Evolutionary conservation across 768 basidiomycete genomes (phyloP), one percentile per base, ranked within the genome.

Genomic region (Clathrus columnatus): DNA sequence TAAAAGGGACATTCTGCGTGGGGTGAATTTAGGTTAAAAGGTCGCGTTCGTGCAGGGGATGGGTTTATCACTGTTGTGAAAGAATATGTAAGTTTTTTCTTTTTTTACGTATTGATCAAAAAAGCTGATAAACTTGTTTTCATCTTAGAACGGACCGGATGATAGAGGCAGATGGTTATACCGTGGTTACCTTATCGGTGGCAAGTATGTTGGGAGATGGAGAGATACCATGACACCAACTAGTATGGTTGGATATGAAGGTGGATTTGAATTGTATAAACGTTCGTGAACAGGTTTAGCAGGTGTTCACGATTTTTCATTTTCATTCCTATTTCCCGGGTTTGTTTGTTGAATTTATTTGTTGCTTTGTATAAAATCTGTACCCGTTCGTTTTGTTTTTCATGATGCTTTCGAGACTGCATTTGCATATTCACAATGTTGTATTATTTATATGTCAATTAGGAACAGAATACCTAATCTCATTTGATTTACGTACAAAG

Each of bases 1-100:
- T 14, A n/a, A 18, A 56, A 91, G 87, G 90, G 91, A 4, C 91
- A 93, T 69, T 93, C 91, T 7, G 83, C 89, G 14, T 94, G 91
- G 91, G 91, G 91, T 21, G 83, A 88, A 60, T 94, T 92, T 69
- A 83, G 76, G 56, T 67, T 94, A 23, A 70, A 84, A 3, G 91
- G 91, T 32, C 79, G 91, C 17, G 77, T 94, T n/a, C 73, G 91
- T 54, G 79, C 84, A 16, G 81, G 78, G 62, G 91, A 93, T 65
- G 91, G 91, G 7, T 80, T 90, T 60, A 75, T 93, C 50, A 87
- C 80, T 59, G 65, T 93, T 7, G 80, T 78, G n/a, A 93, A 93
- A 65, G 83, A 89, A 78, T 92, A 93, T 65, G 89, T 90, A 66
- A 47, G 77, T 67, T 26, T 50, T 26, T 42, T 54, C 36, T 21